A percentile compares a stretch with the other conserved stretches of the same genome.
Evolutionary conservation across 1,284 basidiomycete species (phyloP).

Genomic region (Trichosporon inkin): DNA sequence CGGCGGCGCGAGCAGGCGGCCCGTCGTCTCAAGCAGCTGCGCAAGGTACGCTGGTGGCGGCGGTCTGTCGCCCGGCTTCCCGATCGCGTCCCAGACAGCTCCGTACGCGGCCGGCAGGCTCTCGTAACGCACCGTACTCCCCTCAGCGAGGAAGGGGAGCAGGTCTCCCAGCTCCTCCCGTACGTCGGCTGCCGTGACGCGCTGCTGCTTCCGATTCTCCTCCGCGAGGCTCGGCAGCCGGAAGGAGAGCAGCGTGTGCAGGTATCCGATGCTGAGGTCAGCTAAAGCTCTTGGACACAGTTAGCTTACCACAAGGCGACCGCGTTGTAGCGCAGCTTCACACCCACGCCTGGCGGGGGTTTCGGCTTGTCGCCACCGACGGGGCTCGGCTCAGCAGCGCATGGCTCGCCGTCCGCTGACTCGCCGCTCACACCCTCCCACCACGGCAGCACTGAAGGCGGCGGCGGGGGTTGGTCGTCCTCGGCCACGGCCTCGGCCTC

Average conservation of each 20-base stretch:
- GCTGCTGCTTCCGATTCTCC: conserved; percentile 12
- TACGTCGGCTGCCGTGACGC: conserved; percentile 19
- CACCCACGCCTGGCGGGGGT: conserved; percentile 28
- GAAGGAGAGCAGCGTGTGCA: conserved; percentile 37
- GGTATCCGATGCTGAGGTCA: conserved; percentile 39
- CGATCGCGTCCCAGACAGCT: conserved; percentile 38
- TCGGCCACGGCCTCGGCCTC: no score
- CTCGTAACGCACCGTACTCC: conserved; percentile 38
- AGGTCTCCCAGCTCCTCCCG: conserved; percentile 25
- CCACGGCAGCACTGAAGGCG: conserved; percentile 19
- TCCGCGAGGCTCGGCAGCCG: conserved; percentile 36
- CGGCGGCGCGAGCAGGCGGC: conserved; percentile 36
- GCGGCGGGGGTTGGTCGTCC: conserved; percentile 3
- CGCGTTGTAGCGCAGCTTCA: conserved; percentile 43
- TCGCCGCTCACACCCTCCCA: conserved; percentile 18
- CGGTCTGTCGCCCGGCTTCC: background rate
- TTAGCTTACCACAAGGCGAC: conserved; percentile 40
- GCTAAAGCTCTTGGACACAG: background rate
- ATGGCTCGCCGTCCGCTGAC: conserved; percentile 11
- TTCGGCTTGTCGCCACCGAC: conserved; percentile 11
- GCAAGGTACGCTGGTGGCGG: conserved; percentile 16
- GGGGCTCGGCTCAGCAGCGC: conserved; percentile 16
- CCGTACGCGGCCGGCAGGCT: conserved; percentile 37
- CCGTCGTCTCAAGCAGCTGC: conserved; percentile 28
- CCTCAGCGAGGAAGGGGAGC: conserved; percentile 40